phyloP scores from a whole-genome alignment of 2,329 filamentous ascomycete genomes.

The Ophiostoma sp. region DNA sequence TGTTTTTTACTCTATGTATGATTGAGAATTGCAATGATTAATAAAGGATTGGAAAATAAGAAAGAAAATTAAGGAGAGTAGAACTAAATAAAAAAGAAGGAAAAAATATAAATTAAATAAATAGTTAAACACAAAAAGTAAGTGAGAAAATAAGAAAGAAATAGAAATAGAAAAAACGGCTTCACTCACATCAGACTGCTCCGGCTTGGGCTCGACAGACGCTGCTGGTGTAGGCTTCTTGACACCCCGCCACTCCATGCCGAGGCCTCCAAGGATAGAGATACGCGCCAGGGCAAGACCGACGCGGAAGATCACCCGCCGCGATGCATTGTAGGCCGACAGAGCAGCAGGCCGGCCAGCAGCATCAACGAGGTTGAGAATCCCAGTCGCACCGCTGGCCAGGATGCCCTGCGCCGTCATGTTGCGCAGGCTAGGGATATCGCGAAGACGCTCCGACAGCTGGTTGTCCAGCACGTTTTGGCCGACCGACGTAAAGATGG shows the following conservation, averaged over 20 bases:
- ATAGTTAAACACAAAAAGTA: no score
- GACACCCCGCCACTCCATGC: conserved; percentile 50
- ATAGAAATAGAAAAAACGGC: not conserved
- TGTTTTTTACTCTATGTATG: not conserved
- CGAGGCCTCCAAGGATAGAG: conserved; percentile 45
- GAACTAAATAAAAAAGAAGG: not conserved
- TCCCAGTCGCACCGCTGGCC: conserved; percentile 18
- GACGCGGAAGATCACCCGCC: conserved; percentile 52
- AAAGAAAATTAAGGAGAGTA: no score
- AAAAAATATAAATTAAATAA: not conserved
- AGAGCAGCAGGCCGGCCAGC: conserved; percentile 17
- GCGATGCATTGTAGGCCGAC: conserved; percentile 51
- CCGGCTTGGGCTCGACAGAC: conserved; percentile 1
- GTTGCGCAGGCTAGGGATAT: conserved; percentile 1
- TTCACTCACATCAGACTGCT: not conserved
- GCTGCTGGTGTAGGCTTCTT: conserved; percentile 7
- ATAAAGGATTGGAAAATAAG: no score
- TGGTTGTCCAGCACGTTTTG: conserved; percentile 25
- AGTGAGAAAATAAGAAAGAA: not conserved
- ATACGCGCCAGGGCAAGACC: conserved; percentile 45
- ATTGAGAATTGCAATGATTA: no score
- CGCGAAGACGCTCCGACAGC: conserved; percentile 18
- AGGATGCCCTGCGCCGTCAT: conserved; percentile 18
- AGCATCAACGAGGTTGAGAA: conserved; percentile 15
- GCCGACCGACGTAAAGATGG: conserved; percentile 25